A percentile compares a stretch with the other conserved stretches of the same genome.
Conservation (phyloP, 805 yeast genomes). For the Barnettozyma sp. region DNA sequence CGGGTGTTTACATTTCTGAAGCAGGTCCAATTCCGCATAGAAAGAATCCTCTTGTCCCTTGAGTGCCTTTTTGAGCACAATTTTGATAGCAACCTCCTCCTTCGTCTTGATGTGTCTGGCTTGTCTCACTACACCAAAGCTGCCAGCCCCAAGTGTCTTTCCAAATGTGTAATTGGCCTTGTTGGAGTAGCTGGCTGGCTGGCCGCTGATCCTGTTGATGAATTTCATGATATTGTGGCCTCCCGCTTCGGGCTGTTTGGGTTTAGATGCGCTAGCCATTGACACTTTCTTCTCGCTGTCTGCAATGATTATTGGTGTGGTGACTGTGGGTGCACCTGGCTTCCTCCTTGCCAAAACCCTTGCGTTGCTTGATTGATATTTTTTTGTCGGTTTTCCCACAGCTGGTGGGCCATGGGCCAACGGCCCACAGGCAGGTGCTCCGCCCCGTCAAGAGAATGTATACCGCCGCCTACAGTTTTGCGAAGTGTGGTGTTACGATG, state of each 20-base stretch:
- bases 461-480: too few species aligned
- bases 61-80: constrained; percentile 77
- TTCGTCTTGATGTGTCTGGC: constrained; percentile 48
- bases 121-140: constrained; percentile 85
- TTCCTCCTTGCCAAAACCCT: too few species aligned
- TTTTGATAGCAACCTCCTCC: constrained; percentile 85
- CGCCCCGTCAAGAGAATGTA: too few species aligned
- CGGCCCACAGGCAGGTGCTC: too few species aligned
- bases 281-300: too few species aligned
- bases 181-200: constrained; percentile 61
- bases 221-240: constrained; percentile 32
- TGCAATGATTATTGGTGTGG: too few species aligned
- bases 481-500: too few species aligned
- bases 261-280: too few species aligned
- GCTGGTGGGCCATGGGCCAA: too few species aligned
- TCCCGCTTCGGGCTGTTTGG: constrained; percentile 14
- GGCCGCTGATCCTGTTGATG: constrained; percentile 57
- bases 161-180: constrained; percentile 72
- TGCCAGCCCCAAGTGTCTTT: constrained; percentile 86
- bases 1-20: constrained; percentile 67
- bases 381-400: too few species aligned
- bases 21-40: constrained; percentile 66
- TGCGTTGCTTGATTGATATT: too few species aligned
- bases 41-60: constrained; percentile 73
- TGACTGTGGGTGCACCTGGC: too few species aligned